A percentile compares a stretch with the other conserved stretches of the same genome.
These are phyloP conservation scores for Monosporascus sp. DNA, from an alignment of 2,329 filamentous ascomycete species.

Conservation along the genomic window DNA sequence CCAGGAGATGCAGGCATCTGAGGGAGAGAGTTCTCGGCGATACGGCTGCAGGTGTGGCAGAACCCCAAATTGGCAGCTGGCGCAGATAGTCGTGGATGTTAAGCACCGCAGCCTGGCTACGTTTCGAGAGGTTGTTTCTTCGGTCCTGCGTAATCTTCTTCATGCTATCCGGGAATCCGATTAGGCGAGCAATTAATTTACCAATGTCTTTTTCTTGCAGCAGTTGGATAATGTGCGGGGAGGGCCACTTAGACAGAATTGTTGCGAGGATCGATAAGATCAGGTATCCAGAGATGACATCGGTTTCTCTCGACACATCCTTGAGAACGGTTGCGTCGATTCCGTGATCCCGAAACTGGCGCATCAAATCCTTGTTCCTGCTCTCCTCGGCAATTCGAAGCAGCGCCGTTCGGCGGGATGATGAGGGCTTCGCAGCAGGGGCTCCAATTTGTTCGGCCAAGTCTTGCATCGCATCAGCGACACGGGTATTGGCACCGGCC, in stretches of 20 bases:
- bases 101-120: slow-evolving; percentile 51
- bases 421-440: slow-evolving; percentile 40
- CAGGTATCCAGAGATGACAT: slow-evolving; percentile 57
- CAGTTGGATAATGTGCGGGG: slow-evolving; percentile 53
- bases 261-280: slow-evolving; percentile 59
- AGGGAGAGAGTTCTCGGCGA: slow-evolving; percentile 61
- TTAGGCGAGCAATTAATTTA: slow-evolving; percentile 48
- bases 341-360: slow-evolving; percentile 69
- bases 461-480: slow-evolving; percentile 61
- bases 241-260: slow-evolving; percentile 55
- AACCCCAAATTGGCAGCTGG: slow-evolving; percentile 56
- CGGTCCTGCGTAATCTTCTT: slow-evolving; percentile 57
- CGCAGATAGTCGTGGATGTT: slow-evolving; percentile 50
- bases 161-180: slow-evolving; percentile 52
- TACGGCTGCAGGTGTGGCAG: slow-evolving; percentile 41
- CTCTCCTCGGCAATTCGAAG: slow-evolving; percentile 56
- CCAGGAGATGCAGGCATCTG: slow-evolving; percentile 55
- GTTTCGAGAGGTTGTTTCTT: slow-evolving; percentile 63
- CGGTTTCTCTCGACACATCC: slow-evolving; percentile 53
- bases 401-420: slow-evolving; percentile 52
- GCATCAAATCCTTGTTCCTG: slow-evolving; percentile 56
- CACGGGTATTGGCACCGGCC: slow-evolving; percentile 61
- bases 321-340: slow-evolving; percentile 65
- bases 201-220: slow-evolving; percentile 51
- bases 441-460: slow-evolving; percentile 54